Evolutionary conservation across 2,329 filamentous ascomycete species (phyloP).

Genomic region (Dothistroma pini): DNA sequence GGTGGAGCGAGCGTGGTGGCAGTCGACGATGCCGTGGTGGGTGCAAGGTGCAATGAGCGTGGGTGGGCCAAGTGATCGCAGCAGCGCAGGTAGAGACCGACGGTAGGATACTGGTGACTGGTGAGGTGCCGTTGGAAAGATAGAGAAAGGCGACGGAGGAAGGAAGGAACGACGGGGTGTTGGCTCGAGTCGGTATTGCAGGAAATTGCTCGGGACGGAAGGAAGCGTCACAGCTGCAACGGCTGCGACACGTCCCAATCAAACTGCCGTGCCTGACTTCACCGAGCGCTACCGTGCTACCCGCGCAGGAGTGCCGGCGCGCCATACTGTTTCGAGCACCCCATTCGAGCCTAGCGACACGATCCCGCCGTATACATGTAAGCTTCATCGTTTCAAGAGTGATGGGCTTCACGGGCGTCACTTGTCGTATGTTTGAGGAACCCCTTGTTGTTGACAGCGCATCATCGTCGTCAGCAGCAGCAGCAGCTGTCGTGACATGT

Average conservation of each 20-base stretch:
- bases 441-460: no score
- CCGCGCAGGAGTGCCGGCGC: not conserved
- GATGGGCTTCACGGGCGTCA: no score
- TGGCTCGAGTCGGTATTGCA: not conserved
- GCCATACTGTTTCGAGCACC: not conserved
- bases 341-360: not conserved
- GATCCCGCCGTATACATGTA: not conserved
- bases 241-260: not conserved
- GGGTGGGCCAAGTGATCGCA: constrained; percentile 7
- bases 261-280: not conserved
- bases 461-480: no score
- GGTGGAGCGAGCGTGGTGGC: constrained; percentile 2
- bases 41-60: constrained; percentile 16
- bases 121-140: not conserved
- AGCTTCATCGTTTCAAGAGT: not conserved
- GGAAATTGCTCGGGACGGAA: not conserved
- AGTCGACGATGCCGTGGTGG: not conserved
- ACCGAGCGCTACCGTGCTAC: no score
- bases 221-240: not conserved
- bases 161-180: not conserved
- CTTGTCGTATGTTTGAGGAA: no score
- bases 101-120: not conserved
- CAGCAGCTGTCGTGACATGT: no score
- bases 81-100: constrained; percentile 6
- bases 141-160: not conserved